These are phyloP conservation scores for Lasiosphaeriaceae sp. DNA, from an alignment of 495 filamentous ascomycete genomes.

Conservation along the genomic window DNA sequence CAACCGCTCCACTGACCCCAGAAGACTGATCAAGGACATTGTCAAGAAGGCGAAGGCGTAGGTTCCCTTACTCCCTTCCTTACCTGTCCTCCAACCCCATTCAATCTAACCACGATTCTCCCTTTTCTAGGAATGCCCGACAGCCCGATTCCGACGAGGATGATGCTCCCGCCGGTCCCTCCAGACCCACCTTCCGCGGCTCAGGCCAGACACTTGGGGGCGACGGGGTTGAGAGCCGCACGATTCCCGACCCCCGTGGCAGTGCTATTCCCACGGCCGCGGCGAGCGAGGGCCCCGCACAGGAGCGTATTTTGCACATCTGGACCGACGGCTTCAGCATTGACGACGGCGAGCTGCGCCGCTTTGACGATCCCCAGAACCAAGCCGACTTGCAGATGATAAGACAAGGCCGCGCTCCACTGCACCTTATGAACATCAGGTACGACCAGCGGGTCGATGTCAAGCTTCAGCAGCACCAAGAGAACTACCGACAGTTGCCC, in stretches of 20 bases:
- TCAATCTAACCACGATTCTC: constrained; percentile 3
- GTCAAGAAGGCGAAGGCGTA: constrained; percentile 79
- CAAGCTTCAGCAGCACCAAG: constrained; percentile 78
- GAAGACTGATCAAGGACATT: constrained; percentile 70
- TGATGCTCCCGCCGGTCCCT: constrained; percentile 34
- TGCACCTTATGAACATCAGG: constrained; percentile 83
- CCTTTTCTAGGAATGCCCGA: constrained; percentile 33
- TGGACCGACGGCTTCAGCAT: constrained; percentile 95
- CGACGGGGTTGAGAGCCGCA: constrained; percentile 74
- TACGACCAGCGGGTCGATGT: constrained; percentile 86
- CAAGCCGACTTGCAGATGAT: constrained; percentile 78
- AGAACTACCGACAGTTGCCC: constrained; percentile 78
- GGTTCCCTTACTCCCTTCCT: constrained; percentile 15
- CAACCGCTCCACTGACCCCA: constrained; percentile 50
- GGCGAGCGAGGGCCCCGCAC: constrained; percentile 28
- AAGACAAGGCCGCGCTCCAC: constrained; percentile 77
- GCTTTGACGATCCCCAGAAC: constrained; percentile 85
- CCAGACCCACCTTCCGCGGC: constrained; percentile 64
- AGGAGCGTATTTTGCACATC: constrained; percentile 71
- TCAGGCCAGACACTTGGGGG: constrained; percentile 84
- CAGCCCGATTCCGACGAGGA: constrained; percentile 50
- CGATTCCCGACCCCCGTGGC: constrained; percentile 59
- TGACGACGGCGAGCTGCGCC: constrained; percentile 86
- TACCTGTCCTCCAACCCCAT: neutral
- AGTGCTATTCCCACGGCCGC: constrained; percentile 32